Percentiles rank a stretch among this genome's conserved stretches.
Evolutionary conservation across 139 green algal genomes (phyloP).

Genomic region (Picochlorum sp.): DNA sequence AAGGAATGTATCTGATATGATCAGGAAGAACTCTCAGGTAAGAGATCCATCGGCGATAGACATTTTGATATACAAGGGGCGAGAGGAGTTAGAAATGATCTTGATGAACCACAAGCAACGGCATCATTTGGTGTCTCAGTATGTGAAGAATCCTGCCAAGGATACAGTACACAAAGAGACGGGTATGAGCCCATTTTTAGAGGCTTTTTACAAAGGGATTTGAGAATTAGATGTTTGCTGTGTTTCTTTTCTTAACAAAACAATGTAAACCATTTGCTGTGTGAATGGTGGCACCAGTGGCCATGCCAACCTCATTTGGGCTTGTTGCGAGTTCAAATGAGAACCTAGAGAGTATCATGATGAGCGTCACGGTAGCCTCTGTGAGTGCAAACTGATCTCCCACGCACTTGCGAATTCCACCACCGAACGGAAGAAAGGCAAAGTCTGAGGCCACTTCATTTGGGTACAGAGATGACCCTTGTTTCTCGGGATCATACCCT

Average conservation of each 20-base stretch:
- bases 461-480: constrained; percentile 71
- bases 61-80: constrained; percentile 76
- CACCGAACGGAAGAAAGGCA: constrained; percentile 94
- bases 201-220: constrained; percentile 36
- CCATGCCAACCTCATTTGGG: constrained; percentile 60
- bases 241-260: constrained; percentile 23
- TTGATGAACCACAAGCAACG: constrained; percentile 78
- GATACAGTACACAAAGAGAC: constrained; percentile 7
- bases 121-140: constrained; percentile 58
- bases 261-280: constrained; percentile 80
- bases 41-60: constrained; percentile 53
- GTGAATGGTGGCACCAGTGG: constrained; percentile 95
- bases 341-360: constrained; percentile 81
- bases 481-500: constrained; percentile 55
- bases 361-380: constrained; percentile 69
- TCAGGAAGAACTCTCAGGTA: constrained; percentile 29
- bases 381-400: constrained; percentile 97
- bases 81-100: constrained; percentile 80
- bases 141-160: constrained; percentile 24
- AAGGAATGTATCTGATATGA: constrained; percentile 32
- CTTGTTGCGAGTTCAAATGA: constrained; percentile 28
- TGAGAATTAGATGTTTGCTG: constrained; percentile 10
- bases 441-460: constrained; percentile 95
- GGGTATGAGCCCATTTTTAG: constrained; percentile 27
- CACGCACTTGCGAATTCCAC: constrained; percentile 91